Evolutionary conservation across 805 yeast genomes (phyloP).

Genomic region (Kuraishia hungarica): DNA sequence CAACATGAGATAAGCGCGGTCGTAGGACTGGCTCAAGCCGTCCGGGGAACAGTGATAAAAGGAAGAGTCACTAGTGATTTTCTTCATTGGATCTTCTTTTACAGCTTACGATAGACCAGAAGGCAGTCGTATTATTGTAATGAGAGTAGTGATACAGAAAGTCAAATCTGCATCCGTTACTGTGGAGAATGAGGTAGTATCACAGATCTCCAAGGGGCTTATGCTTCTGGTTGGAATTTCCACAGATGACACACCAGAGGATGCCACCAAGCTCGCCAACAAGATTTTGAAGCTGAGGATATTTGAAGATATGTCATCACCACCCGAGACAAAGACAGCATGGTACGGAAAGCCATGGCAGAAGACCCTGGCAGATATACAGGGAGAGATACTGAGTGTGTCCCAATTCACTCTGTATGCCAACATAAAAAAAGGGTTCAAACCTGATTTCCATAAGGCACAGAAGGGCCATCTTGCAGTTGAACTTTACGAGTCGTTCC

Average conservation of each 20-base stretch:
- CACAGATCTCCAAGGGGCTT: conserved; percentile 70
- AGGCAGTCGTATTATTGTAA: conserved; percentile 15
- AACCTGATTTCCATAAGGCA: conserved; percentile 91
- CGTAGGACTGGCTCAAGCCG: neutral
- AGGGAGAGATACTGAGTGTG: conserved; percentile 74
- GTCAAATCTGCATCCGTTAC: conserved; percentile 86
- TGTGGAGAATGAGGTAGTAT: conserved; percentile 62
- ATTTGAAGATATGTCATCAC: conserved; percentile 48
- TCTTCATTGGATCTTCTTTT: neutral
- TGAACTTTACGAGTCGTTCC: conserved; percentile 43
- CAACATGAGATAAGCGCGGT: neutral
- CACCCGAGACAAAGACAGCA: conserved; percentile 34
- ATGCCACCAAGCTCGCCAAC: conserved; percentile 57
- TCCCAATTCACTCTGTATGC: conserved; percentile 92
- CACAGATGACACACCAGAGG: conserved; percentile 66
- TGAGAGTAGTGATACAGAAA: conserved; percentile 88
- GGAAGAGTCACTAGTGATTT: too few species aligned
- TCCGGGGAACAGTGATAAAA: neutral
- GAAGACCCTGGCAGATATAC: conserved; percentile 50
- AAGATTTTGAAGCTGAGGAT: conserved; percentile 60
- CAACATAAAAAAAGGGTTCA: conserved; percentile 79
- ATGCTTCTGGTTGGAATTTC: conserved; percentile 81
- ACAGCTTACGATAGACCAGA: too few species aligned
- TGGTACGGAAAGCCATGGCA: conserved; percentile 74
- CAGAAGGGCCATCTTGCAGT: conserved; percentile 64